Conservation (phyloP, 306 rosid species). For the Senna siamea region DNA sequence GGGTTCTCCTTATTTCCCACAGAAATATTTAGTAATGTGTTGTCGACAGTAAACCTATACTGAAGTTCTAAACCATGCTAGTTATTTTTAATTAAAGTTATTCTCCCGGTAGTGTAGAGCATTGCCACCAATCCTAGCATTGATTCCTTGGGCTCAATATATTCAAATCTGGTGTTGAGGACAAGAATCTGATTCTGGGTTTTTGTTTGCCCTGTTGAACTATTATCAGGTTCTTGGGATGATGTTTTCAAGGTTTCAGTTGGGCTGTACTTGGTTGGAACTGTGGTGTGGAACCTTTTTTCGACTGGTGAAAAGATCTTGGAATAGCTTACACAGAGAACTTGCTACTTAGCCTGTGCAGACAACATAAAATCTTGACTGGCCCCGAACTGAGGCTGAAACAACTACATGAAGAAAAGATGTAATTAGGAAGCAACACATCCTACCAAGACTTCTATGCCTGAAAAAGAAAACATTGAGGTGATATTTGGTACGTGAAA, state of each 20-base stretch:
- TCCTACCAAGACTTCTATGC: conserved; percentile 28
- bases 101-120: not conserved
- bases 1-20: too few species aligned
- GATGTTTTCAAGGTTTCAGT: conserved; percentile 98
- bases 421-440: conserved; percentile 28
- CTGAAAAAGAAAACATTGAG: conserved; percentile 30
- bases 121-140: not conserved
- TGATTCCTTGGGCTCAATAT: conserved; percentile 17
- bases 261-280: conserved; percentile 89
- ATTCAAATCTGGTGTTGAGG: conserved; percentile 6
- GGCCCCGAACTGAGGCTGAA: conserved; percentile 22
- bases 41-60: not conserved
- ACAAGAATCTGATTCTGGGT: conserved; percentile 17
- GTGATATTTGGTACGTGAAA: not conserved
- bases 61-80: too few species aligned
- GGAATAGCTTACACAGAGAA: conserved; percentile 51
- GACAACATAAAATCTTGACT: conserved; percentile 33
- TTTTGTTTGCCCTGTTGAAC: conserved; percentile 3
- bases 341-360: conserved; percentile 19
- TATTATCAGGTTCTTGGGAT: conserved; percentile 88
- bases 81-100: not conserved
- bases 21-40: too few species aligned
- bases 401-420: conserved; percentile 20
- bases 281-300: conserved; percentile 92
- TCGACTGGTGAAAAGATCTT: conserved; percentile 93